Conservation (phyloP, 1,284 basidiomycete genomes). For the Cutaneotrichosporon spelunceum region DNA sequence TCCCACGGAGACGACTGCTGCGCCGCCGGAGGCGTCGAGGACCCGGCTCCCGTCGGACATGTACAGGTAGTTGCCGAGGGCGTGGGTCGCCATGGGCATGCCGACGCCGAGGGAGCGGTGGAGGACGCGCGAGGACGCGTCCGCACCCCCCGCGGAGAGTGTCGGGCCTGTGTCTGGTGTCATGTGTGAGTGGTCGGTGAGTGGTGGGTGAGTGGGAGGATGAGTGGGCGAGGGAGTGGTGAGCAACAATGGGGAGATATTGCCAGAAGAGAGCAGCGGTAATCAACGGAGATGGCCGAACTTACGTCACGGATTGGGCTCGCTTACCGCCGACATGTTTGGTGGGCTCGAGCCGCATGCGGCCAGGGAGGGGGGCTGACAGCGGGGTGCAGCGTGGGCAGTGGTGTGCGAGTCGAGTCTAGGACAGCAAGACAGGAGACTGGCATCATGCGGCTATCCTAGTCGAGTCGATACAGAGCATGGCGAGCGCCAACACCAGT, state of each 20-base stretch:
- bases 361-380: no score
- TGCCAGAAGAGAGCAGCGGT: no score
- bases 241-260: no score
- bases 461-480: no score
- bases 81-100: conserved; percentile 26
- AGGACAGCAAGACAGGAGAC: no score
- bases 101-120: conserved; percentile 27
- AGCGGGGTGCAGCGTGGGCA: no score
- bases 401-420: no score
- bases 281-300: not conserved
- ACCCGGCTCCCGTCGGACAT: conserved; percentile 24
- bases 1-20: conserved; percentile 75
- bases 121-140: conserved; percentile 19
- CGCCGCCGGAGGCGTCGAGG: conserved; percentile 60
- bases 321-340: not conserved
- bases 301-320: not conserved
- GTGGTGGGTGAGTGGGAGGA: not conserved
- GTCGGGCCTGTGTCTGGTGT: not conserved
- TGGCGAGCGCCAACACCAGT: no score
- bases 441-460: no score
- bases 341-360: not conserved
- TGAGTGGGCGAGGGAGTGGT: not conserved
- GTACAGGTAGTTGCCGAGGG: conserved; percentile 33
- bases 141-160: not conserved
- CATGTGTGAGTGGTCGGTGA: not conserved